Base-by-base conservation (phyloP, 352 stramenopile species). In the Pythium phragmitis region DNA sequence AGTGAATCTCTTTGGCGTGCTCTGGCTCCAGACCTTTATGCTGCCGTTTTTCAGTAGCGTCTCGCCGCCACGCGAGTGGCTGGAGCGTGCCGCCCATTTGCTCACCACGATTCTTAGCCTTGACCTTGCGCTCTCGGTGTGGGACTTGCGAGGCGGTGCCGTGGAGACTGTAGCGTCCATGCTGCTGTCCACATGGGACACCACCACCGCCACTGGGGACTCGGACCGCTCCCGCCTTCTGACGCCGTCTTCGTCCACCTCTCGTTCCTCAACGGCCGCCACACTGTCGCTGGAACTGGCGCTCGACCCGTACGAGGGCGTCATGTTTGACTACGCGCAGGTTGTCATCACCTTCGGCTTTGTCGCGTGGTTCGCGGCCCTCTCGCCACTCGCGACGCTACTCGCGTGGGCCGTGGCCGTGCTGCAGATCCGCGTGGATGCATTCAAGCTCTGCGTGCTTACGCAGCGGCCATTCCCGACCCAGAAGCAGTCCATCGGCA, bases 291-390 rank as follows among this genome's bases (percentile, higher is more conserved):
- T 21, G 1, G 80, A 93, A 34, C 61, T 82, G 12, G 57, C 61
- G 19, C 57, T 93, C 37, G 67, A 70, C 7, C 59, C 68, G 36
- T 91, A 90, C 58, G 79, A 89, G 28, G 85, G 85, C 34, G 82
- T 92, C 13, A 75, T 92, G 57, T 81, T 86, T 42, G 85, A 91
- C 69, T 93, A 92, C 66, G 82, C 82, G 9, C 82, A 90, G 50
- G 69, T 93, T 28, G 53, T 87, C 55, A 67, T 87, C 17, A 82
- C 68, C 30, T 71, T 92, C 33, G 85, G 79, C 9, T 85, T 81
- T 61, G 70, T 91, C 17, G 71, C 81, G 26, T 89, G 80, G 74
- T 93, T 93, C 58, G 79, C 75, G 0, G 72, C 77, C 4, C 68
- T 91, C 26, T 55, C 66, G 12, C 82, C 85, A 4, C 45, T 80